Conservation (phyloP, 129 eudicot genomes). For the Pulicaria dysenterica region DNA sequence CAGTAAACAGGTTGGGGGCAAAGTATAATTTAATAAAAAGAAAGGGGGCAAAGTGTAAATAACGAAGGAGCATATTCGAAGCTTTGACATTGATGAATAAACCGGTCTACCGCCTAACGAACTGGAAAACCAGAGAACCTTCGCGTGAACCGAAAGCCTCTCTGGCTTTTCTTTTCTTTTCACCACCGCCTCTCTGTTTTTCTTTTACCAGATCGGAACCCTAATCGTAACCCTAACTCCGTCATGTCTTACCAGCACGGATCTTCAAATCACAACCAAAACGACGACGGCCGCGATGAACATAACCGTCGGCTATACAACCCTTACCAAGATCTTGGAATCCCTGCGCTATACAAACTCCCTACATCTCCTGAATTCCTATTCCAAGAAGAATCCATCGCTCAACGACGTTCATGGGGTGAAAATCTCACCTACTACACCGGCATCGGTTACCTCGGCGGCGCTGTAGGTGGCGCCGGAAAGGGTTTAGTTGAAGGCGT, state of each 20-base stretch:
- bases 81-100: conserved; percentile 4
- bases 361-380: conserved; percentile 89
- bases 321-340: conserved; percentile 75
- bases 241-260: conserved; percentile 46
- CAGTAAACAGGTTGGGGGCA: neutral
- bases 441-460: conserved; percentile 84
- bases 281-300: conserved; percentile 30
- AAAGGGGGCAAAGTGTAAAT: too few relatives aligned
- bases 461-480: conserved; percentile 66
- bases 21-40: neutral
- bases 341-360: conserved; percentile 72
- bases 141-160: conserved; percentile 40
- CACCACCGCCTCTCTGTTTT: conserved; percentile 25
- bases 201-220: conserved; percentile 26
- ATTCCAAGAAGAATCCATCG: conserved; percentile 83
- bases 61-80: conserved; percentile 11
- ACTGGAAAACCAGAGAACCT: conserved; percentile 33
- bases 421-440: conserved; percentile 94
- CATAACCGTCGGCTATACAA: conserved; percentile 74
- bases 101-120: conserved; percentile 38
- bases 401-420: conserved; percentile 96
- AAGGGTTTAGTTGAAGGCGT: conserved; percentile 67
- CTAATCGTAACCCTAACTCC: conserved; percentile 34
- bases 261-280: conserved; percentile 39
- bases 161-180: conserved; percentile 10